Evolutionary conservation across 2,329 filamentous ascomycete genomes (phyloP).

Genomic region (Xylariaceae sp.): DNA sequence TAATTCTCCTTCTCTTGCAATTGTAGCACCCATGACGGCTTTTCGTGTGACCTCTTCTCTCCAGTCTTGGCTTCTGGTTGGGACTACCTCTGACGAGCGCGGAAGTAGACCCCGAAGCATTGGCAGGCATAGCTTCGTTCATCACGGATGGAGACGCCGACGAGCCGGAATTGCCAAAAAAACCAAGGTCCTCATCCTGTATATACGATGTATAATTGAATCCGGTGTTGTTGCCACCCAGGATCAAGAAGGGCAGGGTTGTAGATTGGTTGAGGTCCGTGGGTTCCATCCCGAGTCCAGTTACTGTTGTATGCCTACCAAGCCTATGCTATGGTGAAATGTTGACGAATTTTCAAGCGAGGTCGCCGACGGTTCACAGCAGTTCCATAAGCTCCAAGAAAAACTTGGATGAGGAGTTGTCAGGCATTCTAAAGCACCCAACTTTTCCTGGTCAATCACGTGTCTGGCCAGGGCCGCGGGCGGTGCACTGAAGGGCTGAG

Average conservation of each 20-base stretch:
- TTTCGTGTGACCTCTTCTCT: slow-evolving; percentile 60
- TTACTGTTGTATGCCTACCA: not conserved
- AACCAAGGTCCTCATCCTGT: slow-evolving; percentile 17
- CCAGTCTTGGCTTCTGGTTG: slow-evolving; percentile 38
- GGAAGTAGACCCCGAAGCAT: slow-evolving; percentile 15
- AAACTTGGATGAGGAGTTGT: slow-evolving; percentile 6
- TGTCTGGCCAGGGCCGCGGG: slow-evolving; percentile 20
- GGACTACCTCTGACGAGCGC: slow-evolving; percentile 10
- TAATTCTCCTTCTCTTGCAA: slow-evolving; percentile 62
- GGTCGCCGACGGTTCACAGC: not conserved
- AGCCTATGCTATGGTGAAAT: not conserved
- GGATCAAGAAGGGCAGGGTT: slow-evolving; percentile 19
- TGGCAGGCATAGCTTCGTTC: slow-evolving; percentile 13
- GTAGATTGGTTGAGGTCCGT: slow-evolving; percentile 16
- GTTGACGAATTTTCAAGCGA: not conserved
- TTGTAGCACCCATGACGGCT: slow-evolving; percentile 61
- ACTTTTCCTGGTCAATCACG: slow-evolving; percentile 17
- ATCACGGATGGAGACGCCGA: slow-evolving; percentile 17
- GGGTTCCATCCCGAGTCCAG: slow-evolving; percentile 19
- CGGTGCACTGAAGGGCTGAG: slow-evolving; percentile 20
- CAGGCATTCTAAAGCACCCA: slow-evolving; percentile 11
- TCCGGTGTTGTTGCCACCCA: slow-evolving; percentile 17
- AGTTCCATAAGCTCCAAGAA: slow-evolving; percentile 13
- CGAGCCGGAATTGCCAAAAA: slow-evolving; percentile 16
- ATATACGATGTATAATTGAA: slow-evolving; percentile 22